phyloP scores from a whole-genome alignment of 306 rosid species.

The Acacia melanoxylon region DNA sequence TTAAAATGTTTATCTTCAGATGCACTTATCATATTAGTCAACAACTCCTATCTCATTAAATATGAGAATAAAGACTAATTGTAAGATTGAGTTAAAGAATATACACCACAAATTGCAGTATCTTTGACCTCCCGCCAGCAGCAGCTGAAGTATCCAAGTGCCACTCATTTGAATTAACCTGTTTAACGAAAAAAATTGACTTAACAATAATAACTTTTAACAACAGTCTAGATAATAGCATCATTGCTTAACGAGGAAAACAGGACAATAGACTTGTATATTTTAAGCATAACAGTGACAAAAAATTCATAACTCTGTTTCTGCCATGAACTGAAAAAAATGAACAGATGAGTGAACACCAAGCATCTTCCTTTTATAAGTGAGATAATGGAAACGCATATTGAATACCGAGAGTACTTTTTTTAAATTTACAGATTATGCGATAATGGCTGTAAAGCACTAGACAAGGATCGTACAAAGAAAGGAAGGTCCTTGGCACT shows the following conservation, averaged over 20 bases:
- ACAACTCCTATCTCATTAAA: not conserved
- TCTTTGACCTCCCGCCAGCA: conserved; percentile 97
- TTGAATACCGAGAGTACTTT: not conserved
- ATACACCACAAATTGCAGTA: conserved; percentile 98
- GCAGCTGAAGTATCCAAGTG: conserved; percentile 96
- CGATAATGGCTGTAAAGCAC: conserved; percentile 16
- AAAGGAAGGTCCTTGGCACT: conserved; percentile 84
- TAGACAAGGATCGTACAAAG: conserved; percentile 64
- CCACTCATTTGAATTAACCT: conserved; percentile 99
- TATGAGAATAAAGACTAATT: conserved; percentile 5
- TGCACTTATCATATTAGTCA: not conserved
- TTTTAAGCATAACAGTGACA: conserved; percentile 16
- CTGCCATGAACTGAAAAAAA: not conserved
- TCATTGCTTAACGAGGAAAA: not conserved
- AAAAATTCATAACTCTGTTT: not conserved
- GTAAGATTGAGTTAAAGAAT: conserved; percentile 53
- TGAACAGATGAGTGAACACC: conserved; percentile 3
- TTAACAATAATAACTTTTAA: not conserved
- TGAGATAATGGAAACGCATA: conserved; percentile 22
- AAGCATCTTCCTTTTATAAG: conserved; percentile 21
- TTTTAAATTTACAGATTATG: not conserved
- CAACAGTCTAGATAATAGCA: conserved; percentile 17
- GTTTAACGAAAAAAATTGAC: conserved; percentile 31
- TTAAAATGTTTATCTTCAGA: not conserved
- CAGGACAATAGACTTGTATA: not conserved